These are phyloP conservation scores for Tetrapyrgos nigripes DNA, from an alignment of 1,284 basidiomycete species.

Conservation along the genomic window DNA sequence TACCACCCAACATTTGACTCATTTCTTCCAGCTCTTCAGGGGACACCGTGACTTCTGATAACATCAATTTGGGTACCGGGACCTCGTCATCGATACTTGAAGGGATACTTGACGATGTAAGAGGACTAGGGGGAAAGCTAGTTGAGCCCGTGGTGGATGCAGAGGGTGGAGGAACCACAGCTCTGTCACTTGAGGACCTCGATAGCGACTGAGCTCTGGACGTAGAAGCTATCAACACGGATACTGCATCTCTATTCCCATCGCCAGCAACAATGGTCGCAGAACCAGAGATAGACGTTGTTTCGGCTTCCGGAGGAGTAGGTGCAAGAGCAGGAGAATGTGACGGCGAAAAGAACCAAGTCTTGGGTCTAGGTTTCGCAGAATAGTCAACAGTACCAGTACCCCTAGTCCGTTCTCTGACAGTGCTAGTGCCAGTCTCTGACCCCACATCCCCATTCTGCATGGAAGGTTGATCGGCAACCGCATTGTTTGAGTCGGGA, in stretches of 20 bases:
- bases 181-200: neutral
- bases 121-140: neutral
- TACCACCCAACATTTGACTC: neutral
- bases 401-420: too few species aligned
- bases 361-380: too few species aligned
- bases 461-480: too few species aligned
- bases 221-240: neutral
- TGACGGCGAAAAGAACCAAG: too few species aligned
- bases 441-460: too few species aligned
- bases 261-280: neutral
- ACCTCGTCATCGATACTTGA: constrained; percentile 33
- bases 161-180: neutral
- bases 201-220: neutral
- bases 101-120: constrained; percentile 18
- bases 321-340: neutral
- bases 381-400: too few species aligned
- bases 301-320: neutral
- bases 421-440: too few species aligned
- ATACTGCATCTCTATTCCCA: neutral
- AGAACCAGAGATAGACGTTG: neutral
- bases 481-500: too few species aligned
- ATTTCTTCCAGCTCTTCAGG: constrained; percentile 14
- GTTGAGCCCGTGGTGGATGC: neutral
- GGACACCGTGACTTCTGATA: constrained; percentile 5
- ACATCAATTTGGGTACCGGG: constrained; percentile 11